Evolutionary conservation across 108 stramenopile genomes (phyloP).

Genomic region (Nannochloropsis gaditana): DNA sequence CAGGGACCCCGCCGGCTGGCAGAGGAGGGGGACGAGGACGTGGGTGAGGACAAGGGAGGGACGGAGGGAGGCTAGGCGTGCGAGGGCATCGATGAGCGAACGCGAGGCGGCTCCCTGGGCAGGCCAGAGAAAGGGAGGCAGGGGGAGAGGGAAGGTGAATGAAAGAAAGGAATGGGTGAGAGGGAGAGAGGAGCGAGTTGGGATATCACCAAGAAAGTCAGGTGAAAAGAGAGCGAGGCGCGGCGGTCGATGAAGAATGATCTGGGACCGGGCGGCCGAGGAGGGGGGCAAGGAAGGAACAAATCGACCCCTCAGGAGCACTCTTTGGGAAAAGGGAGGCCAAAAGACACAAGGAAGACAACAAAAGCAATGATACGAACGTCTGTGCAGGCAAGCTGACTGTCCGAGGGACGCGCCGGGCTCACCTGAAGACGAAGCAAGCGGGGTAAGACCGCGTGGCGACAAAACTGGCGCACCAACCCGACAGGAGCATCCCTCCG

Average conservation of each 20-base stretch:
- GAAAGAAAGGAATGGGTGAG: background rate
- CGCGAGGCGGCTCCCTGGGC: background rate
- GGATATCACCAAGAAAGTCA: no score
- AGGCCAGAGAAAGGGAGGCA: background rate
- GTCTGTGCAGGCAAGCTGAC: no score
- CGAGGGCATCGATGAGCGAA: background rate
- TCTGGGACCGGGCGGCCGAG: no score
- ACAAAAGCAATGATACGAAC: no score
- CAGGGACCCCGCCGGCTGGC: background rate
- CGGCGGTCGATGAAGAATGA: no score
- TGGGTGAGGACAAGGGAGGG: background rate
- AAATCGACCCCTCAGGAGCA: no score
- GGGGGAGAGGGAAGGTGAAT: background rate
- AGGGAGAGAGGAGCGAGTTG: background rate
- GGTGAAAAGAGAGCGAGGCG: no score
- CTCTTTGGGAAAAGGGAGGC: no score
- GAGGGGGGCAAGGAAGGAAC: no score
- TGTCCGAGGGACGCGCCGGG: no score
- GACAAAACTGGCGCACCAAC: background rate
- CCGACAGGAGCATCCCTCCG: background rate
- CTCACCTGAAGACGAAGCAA: background rate
- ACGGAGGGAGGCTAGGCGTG: background rate
- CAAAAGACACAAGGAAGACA: no score
- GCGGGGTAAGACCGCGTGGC: background rate
- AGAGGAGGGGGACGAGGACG: background rate